Evolutionary conservation across 306 rosid genomes (phyloP), one percentile per base, ranked within the genome.

Genomic region (Rosa multiflora): DNA sequence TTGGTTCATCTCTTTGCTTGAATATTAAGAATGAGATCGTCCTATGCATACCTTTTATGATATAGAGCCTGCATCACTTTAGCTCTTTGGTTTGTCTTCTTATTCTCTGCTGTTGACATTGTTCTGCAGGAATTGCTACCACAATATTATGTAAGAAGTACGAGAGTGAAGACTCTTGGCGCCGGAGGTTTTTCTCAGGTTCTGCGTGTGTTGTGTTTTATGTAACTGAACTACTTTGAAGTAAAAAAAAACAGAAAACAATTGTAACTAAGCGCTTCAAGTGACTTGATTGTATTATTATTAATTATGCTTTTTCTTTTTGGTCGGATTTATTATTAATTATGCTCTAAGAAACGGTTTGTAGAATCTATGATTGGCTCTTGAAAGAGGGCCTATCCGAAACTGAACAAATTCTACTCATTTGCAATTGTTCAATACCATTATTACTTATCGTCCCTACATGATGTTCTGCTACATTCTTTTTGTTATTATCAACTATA

Each of bases 121-220:
- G 3, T 77, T 73, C 66, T 80, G 86, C 86, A 91, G 97, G 88
- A 82, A 79, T 76, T 86, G 40, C 61, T 74, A 68, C 89, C 76
- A 76, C 73, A 58, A 83, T 78, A 77, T 67, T 39, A 67, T 12
- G 69, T 14, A 63, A 11, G 20, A 62, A 67, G 12, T 4, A 37
- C 3, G 10, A 37, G 72, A 17, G 32, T 72, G 80, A 77, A 63
- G 84, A 35, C 43, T 51, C 72, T 43, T 43, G 80, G 79, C 63
- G 26, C 42, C 68, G 40, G 75, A 73, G 74, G 82, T 68, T 44
- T 80, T 87, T 63, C 74, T 51, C 59, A 68, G 73, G 63, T 70
- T 81, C 39, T 73, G 87, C 23, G 55, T 74, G 73, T 73, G 59
- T 74, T 80, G 72, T 74, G 67, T 59, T 48, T 72, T 26, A 17